Evolutionary conservation across 2,329 filamentous ascomycete genomes (phyloP).

Genomic region (Diatrype stigma): DNA sequence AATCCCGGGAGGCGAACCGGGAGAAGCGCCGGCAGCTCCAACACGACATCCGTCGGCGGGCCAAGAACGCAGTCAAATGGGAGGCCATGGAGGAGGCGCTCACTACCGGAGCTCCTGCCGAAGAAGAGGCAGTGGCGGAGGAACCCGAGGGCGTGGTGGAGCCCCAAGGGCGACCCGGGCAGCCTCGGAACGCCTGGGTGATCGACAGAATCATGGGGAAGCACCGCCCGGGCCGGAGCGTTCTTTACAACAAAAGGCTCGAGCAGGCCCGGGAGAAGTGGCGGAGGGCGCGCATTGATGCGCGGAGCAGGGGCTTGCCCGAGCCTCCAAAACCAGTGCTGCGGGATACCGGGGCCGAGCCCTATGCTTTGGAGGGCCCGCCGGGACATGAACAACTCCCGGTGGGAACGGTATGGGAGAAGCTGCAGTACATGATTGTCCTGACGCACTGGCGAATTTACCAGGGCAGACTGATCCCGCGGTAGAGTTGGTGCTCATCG

Average conservation of each 20-base stretch:
- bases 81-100: no score
- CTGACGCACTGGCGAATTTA: constrained; percentile 38
- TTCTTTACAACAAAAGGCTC: not conserved
- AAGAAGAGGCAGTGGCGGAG: not conserved
- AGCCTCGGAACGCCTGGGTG: not conserved
- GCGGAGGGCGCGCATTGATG: not conserved
- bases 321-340: not conserved
- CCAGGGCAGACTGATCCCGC: constrained; percentile 13
- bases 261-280: not conserved
- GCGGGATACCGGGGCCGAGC: not conserved
- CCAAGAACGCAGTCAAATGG: no score
- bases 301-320: not conserved
- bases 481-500: not conserved
- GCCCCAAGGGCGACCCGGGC: no score
- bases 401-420: constrained; percentile 35
- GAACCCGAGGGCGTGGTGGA: no score
- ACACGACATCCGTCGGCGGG: no score
- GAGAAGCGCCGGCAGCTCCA: no score
- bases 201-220: not conserved
- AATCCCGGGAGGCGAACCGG: no score
- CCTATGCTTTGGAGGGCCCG: constrained; percentile 6
- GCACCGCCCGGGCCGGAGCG: not conserved
- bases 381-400: constrained; percentile 37
- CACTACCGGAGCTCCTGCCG: no score
- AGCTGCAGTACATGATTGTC: constrained; percentile 39